Percentiles rank a stretch among this genome's conserved stretches.
These are phyloP conservation scores for Hypsizygus marmoreus DNA, from an alignment of 768 basidiomycete genomes.

Conservation along the genomic window DNA sequence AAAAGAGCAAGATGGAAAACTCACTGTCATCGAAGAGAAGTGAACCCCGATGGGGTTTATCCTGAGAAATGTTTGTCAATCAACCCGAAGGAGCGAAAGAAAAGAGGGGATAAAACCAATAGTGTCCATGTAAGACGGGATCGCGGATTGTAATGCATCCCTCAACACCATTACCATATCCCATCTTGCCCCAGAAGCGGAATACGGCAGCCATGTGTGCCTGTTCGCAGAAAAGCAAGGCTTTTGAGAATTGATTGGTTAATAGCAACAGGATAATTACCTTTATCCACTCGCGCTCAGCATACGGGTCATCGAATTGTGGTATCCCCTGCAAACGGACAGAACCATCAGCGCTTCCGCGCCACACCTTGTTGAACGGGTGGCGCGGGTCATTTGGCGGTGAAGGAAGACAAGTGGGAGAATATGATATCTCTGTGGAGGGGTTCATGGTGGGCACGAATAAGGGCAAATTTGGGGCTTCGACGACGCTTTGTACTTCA, in stretches of 20 bases:
- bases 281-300: constrained; percentile 30
- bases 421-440: constrained; percentile 9
- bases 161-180: constrained; percentile 49
- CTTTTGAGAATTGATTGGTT: not conserved
- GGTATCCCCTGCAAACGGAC: constrained; percentile 22
- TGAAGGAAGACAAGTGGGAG: not conserved
- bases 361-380: constrained; percentile 20
- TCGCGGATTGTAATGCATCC: constrained; percentile 54
- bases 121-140: constrained; percentile 27
- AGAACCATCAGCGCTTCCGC: constrained; percentile 23
- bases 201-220: constrained; percentile 28
- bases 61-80: constrained; percentile 10
- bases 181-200: constrained; percentile 36
- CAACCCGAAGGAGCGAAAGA: not conserved
- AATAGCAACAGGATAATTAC: constrained; percentile 5
- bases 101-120: constrained; percentile 18
- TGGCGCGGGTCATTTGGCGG: constrained; percentile 5
- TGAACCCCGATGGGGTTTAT: constrained; percentile 30
- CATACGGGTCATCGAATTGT: constrained; percentile 23
- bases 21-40: constrained; percentile 27
- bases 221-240: constrained; percentile 6
- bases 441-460: constrained; percentile 16
- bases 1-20: not conserved
- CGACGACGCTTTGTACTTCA: too few relatives aligned
- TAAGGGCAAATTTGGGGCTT: not conserved